A percentile compares a stretch with the other conserved stretches of the same genome.
Evolutionary conservation across 331 rosid species (phyloP).

Genomic region (Rosa hybrid): DNA sequence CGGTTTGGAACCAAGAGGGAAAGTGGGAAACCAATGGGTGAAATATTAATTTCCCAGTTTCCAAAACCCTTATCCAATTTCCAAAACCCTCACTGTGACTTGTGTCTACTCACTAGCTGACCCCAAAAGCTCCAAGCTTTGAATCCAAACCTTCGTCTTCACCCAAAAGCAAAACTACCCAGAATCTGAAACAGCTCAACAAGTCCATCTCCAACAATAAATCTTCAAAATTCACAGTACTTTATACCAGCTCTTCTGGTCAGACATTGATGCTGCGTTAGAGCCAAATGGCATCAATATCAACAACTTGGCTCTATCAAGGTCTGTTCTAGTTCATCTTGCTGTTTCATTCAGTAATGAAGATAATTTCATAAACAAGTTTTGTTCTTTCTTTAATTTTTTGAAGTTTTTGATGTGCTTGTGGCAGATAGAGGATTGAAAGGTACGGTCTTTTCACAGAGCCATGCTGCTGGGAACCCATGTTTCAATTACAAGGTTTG

Average conservation of each 20-base stretch:
- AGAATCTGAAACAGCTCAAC: constrained; percentile 11
- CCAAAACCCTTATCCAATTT: constrained; percentile 15
- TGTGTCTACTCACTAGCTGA: neutral
- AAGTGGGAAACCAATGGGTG: neutral
- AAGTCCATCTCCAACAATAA: neutral
- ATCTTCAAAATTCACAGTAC: neutral
- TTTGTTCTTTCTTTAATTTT: neutral
- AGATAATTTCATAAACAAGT: neutral
- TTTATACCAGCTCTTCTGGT: neutral
- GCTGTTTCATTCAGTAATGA: neutral
- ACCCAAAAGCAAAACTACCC: neutral
- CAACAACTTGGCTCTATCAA: constrained; percentile 35
- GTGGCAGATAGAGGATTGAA: constrained; percentile 41
- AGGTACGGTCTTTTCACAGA: constrained; percentile 44
- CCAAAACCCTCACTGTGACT: constrained; percentile 10
- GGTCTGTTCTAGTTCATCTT: constrained; percentile 3
- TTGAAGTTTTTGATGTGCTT: neutral
- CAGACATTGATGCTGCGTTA: constrained; percentile 11
- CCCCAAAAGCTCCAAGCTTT: constrained; percentile 10
- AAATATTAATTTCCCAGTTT: neutral
- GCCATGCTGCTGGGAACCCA: constrained; percentile 42
- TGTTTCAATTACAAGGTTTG: constrained; percentile 63
- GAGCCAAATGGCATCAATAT: constrained; percentile 29
- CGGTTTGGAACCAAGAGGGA: too few relatives aligned
- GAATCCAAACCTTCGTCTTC: neutral